These are phyloP conservation scores for Trebouxiophyceae sp. DNA, from an alignment of 163 green algal species.

Conservation along the genomic window DNA sequence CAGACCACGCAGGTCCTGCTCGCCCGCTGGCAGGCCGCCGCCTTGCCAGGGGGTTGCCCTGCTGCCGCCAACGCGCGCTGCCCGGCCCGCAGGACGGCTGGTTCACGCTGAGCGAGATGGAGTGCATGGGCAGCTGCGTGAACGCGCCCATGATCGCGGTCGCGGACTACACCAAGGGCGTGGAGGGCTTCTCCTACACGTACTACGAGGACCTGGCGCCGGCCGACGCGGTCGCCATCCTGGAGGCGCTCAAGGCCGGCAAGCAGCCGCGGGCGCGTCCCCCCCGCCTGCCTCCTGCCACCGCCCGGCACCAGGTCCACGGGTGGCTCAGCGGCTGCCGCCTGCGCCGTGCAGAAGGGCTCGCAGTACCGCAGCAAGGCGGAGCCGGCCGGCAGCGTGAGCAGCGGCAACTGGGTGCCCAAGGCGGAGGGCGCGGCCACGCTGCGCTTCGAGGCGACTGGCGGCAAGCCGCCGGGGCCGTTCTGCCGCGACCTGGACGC, in stretches of 20 bases:
- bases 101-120: slow-evolving; percentile 99
- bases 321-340: too few relatives aligned
- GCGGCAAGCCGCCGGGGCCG: slow-evolving; percentile 39
- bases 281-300: neutral
- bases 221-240: slow-evolving; percentile 61
- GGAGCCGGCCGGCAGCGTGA: slow-evolving; percentile 69
- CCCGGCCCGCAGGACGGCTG: slow-evolving; percentile 79
- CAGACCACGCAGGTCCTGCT: slow-evolving; percentile 63
- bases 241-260: slow-evolving; percentile 76
- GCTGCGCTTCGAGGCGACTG: slow-evolving; percentile 17
- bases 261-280: slow-evolving; percentile 60
- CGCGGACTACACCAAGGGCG: slow-evolving; percentile 91
- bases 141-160: slow-evolving; percentile 98
- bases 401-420: slow-evolving; percentile 65
- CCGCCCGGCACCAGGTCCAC: too few relatives aligned
- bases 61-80: too few relatives aligned
- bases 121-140: slow-evolving; percentile 99
- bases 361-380: slow-evolving; percentile 74
- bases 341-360: slow-evolving; percentile 37
- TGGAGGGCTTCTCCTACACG: slow-evolving; percentile 92
- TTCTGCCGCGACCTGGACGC: slow-evolving; percentile 60
- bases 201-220: slow-evolving; percentile 98
- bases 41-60: too few relatives aligned
- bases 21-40: too few relatives aligned
- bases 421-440: slow-evolving; percentile 18